phyloP scores from a whole-genome alignment of 305 asterid species.

The Caryopteris hybrid region DNA sequence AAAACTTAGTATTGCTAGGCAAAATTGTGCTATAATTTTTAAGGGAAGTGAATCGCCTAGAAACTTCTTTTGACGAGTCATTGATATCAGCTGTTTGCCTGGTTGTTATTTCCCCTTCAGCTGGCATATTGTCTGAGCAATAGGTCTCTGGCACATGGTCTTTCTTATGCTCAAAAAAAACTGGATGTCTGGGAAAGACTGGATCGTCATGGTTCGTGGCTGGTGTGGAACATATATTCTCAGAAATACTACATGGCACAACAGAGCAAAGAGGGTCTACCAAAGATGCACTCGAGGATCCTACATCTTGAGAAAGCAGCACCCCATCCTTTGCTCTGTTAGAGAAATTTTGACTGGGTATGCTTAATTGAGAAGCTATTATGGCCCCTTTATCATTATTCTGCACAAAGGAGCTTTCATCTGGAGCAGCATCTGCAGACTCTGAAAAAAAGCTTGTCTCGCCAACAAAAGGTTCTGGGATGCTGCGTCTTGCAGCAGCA shows the following conservation, averaged over 20 bases:
- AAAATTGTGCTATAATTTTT: constrained; percentile 40
- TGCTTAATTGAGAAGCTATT: constrained; percentile 53
- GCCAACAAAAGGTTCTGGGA: constrained; percentile 50
- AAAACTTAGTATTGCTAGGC: constrained; percentile 21
- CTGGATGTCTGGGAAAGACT: constrained; percentile 14
- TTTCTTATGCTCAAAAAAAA: constrained; percentile 21
- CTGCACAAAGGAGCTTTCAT: constrained; percentile 52
- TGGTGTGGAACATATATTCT: constrained; percentile 39
- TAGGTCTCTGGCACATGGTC: constrained; percentile 25
- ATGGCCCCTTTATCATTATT: constrained; percentile 35
- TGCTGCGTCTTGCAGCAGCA: constrained; percentile 28
- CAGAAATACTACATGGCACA: constrained; percentile 78
- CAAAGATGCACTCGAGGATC: constrained; percentile 46
- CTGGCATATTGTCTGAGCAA: constrained; percentile 26
- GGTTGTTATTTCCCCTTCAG: constrained; percentile 22
- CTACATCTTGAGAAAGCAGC: constrained; percentile 52
- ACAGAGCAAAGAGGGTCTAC: constrained; percentile 72
- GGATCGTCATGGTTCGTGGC: constrained; percentile 26
- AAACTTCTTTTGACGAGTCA: constrained; percentile 33
- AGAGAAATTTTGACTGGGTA: constrained; percentile 39
- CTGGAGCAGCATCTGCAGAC: constrained; percentile 63
- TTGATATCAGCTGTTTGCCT: constrained; percentile 25
- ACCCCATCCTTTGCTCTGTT: constrained; percentile 27
- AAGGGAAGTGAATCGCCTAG: constrained; percentile 43
- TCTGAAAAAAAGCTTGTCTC: constrained; percentile 82